Conservation (phyloP, 164 flowering plant species). For the Tinospora cordifolia region DNA sequence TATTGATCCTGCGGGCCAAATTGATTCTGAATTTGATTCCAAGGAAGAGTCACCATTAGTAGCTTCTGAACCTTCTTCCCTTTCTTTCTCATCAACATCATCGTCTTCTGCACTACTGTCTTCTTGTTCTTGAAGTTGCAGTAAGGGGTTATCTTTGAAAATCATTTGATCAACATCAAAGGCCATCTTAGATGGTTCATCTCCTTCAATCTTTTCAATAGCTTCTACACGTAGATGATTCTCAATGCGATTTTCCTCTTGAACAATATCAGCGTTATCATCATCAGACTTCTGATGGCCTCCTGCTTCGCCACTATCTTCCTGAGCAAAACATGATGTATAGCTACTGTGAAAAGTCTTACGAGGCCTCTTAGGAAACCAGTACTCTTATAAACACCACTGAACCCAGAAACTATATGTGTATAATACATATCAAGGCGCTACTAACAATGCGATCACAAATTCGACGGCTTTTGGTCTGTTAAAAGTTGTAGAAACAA, state of each 20-base stretch:
- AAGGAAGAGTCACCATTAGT: conserved; percentile 21
- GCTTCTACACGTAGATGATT: background rate
- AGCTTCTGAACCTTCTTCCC: conserved; percentile 21
- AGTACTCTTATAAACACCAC: too few relatives aligned
- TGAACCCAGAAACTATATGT: too few relatives aligned
- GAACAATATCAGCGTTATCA: background rate
- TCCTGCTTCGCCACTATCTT: too few relatives aligned
- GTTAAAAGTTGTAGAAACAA: background rate
- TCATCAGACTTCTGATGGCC: background rate
- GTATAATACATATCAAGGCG: too few relatives aligned
- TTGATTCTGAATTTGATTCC: conserved; percentile 22
- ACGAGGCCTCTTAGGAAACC: too few relatives aligned
- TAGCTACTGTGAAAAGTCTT: too few relatives aligned
- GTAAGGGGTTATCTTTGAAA: background rate
- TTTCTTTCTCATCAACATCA: conserved; percentile 7
- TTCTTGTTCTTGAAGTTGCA: conserved; percentile 10
- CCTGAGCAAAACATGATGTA: too few relatives aligned
- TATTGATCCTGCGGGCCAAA: conserved; percentile 27
- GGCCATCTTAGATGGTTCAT: background rate
- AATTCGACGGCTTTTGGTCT: too few relatives aligned
- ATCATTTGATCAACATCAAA: background rate
- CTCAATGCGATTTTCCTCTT: background rate
- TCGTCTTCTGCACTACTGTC: background rate
- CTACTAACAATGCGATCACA: too few relatives aligned
- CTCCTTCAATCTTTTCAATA: background rate